Evolutionary conservation across 2,329 filamentous ascomycete genomes (phyloP).

Genomic region (Pyricularia sp.): DNA sequence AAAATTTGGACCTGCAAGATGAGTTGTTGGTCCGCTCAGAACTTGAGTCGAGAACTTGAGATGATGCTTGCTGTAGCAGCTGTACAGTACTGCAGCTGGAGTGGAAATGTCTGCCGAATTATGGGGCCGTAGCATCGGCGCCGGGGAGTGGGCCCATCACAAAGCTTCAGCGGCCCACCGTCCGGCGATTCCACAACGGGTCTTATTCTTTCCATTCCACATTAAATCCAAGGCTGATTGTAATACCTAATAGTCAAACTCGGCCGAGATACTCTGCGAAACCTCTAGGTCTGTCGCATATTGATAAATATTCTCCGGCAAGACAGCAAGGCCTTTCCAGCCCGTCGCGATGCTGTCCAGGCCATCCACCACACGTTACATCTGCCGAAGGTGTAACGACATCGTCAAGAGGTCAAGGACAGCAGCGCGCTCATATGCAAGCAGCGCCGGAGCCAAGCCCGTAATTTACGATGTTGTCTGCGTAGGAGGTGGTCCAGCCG

Average conservation of each 20-base stretch:
- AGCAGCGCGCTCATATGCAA: conserved; percentile 23
- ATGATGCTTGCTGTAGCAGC: not conserved
- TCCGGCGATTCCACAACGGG: not conserved
- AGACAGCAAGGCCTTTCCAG: not conserved
- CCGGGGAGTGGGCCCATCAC: not conserved
- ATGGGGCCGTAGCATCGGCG: not conserved
- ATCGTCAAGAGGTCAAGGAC: not conserved
- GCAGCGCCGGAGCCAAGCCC: conserved; percentile 28
- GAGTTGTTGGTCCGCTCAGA: not conserved
- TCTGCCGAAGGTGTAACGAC: conserved; percentile 4
- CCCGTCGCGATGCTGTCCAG: conserved; percentile 1
- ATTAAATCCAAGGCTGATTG: not conserved
- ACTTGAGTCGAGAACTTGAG: not conserved
- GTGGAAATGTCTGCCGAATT: not conserved
- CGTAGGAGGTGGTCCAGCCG: conserved; percentile 81
- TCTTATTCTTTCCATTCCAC: not conserved
- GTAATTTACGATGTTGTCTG: conserved; percentile 92
- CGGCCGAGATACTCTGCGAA: not conserved
- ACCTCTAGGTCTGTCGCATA: not conserved
- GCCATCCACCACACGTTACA: not conserved
- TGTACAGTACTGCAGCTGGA: too few relatives aligned
- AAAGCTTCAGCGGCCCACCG: not conserved
- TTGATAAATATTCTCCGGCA: not conserved
- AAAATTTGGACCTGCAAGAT: not conserved
- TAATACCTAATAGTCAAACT: not conserved